Evolutionary conservation across 2,329 filamentous ascomycete genomes (phyloP).

Genomic region (Cladosporium oxysporum): DNA sequence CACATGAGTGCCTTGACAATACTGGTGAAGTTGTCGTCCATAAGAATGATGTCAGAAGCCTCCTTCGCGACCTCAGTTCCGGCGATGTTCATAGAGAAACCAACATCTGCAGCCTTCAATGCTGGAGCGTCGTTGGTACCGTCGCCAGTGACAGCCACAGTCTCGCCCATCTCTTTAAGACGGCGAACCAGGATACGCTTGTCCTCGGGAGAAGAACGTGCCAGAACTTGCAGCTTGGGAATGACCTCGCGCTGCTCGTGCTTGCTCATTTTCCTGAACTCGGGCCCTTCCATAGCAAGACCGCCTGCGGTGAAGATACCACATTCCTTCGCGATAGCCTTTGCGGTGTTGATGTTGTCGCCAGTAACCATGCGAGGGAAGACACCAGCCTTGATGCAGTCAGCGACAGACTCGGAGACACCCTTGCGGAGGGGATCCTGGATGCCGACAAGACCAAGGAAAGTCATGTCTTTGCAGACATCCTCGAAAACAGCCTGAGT

Average conservation of each 20-base stretch:
- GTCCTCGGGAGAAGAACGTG: slow-evolving; percentile 69
- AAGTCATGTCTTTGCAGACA: slow-evolving; percentile 71
- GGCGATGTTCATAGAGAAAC: slow-evolving; percentile 68
- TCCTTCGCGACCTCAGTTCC: slow-evolving; percentile 67
- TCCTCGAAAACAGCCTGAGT: slow-evolving; percentile 66
- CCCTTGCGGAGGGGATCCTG: slow-evolving; percentile 71
- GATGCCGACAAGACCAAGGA: slow-evolving; percentile 72
- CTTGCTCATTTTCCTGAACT: slow-evolving; percentile 46
- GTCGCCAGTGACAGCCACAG: slow-evolving; percentile 67
- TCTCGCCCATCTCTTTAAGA: slow-evolving; percentile 65
- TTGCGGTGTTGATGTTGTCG: slow-evolving; percentile 71
- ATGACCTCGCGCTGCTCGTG: slow-evolving; percentile 56
- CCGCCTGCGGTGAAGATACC: slow-evolving; percentile 58
- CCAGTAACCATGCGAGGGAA: slow-evolving; percentile 74
- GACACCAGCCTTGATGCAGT: slow-evolving; percentile 69
- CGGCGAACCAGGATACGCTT: slow-evolving; percentile 66
- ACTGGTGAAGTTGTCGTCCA: slow-evolving; percentile 64
- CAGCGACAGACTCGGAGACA: slow-evolving; percentile 66
- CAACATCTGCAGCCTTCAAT: slow-evolving; percentile 66
- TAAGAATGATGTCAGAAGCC: slow-evolving; percentile 62
- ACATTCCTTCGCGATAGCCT: slow-evolving; percentile 72
- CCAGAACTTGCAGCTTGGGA: slow-evolving; percentile 66
- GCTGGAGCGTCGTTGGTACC: slow-evolving; percentile 68
- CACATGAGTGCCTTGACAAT: slow-evolving; percentile 65
- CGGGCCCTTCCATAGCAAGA: slow-evolving; percentile 47